Evolutionary conservation across 345 rosid species (phyloP).

Genomic region (Brassica rapa): DNA sequence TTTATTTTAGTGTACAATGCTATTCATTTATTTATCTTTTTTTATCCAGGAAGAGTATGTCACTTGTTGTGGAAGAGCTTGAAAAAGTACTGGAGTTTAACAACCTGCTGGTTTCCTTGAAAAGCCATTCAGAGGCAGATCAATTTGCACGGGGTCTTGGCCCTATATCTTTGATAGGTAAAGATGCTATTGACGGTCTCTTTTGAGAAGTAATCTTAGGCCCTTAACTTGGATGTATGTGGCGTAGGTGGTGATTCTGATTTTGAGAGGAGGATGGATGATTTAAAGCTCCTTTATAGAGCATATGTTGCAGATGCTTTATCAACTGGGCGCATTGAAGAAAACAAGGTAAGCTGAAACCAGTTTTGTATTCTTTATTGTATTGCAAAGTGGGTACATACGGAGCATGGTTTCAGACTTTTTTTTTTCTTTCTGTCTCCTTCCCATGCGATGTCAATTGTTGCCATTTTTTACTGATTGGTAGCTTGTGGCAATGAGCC

Average conservation of each 20-base stretch:
- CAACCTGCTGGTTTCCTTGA: slow-evolving; percentile 66
- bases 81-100: slow-evolving; percentile 75
- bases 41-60: slow-evolving; percentile 61
- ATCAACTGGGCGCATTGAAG: slow-evolving; percentile 79
- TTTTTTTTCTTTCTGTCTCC: neutral
- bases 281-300: slow-evolving; percentile 90
- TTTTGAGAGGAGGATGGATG: slow-evolving; percentile 81
- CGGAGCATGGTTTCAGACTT: slow-evolving; percentile 1
- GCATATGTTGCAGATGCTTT: slow-evolving; percentile 80
- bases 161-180: slow-evolving; percentile 82
- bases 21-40: neutral
- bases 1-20: slow-evolving; percentile 11
- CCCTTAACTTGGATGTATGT: slow-evolving; percentile 28
- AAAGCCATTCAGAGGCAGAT: slow-evolving; percentile 65
- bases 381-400: neutral
- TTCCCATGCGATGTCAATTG: neutral
- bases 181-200: slow-evolving; percentile 28
- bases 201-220: neutral
- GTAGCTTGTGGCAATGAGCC: slow-evolving; percentile 75
- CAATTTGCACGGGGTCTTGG: slow-evolving; percentile 78
- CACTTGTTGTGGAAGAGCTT: slow-evolving; percentile 72
- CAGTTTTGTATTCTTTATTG: neutral
- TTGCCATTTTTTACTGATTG: slow-evolving; percentile 15
- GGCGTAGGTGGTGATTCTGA: slow-evolving; percentile 83
- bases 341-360: slow-evolving; percentile 61